These are phyloP conservation scores for Calonectria naviculata DNA, from an alignment of 2,329 filamentous ascomycete genomes.

Conservation along the genomic window DNA sequence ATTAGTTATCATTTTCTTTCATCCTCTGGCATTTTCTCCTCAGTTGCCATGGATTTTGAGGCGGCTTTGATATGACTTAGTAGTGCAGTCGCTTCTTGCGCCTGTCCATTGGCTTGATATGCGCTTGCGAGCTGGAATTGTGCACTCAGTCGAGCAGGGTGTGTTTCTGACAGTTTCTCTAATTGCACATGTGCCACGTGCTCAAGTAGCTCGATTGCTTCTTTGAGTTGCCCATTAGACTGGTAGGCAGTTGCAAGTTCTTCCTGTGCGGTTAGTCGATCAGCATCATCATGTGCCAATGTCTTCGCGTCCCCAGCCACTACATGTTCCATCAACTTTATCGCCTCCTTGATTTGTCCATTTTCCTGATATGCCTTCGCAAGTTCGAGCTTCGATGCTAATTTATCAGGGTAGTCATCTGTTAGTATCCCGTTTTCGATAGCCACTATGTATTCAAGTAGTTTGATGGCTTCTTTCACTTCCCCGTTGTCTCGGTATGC, in stretches of 20 bases:
- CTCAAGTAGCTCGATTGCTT: neutral
- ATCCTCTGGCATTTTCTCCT: neutral
- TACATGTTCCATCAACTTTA: neutral
- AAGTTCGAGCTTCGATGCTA: neutral
- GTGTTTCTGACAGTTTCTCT: neutral
- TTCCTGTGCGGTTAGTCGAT: conserved; percentile 1
- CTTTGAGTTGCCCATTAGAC: neutral
- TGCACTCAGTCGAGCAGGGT: neutral
- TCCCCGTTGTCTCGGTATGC: neutral
- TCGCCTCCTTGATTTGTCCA: neutral
- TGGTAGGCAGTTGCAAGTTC: neutral
- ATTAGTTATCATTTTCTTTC: neutral
- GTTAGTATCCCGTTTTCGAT: neutral
- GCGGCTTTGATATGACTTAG: neutral
- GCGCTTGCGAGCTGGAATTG: neutral
- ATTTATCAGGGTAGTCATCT: neutral
- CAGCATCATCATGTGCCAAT: neutral
- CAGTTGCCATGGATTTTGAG: neutral
- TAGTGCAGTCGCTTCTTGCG: neutral
- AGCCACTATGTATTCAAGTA: conserved; percentile 13
- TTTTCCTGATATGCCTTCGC: neutral
- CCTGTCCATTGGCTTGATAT: neutral
- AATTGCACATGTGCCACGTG: neutral
- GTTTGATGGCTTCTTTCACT: neutral
- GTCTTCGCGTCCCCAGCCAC: neutral